Evolutionary conservation across 257 asterid species (phyloP).

Genomic region (Solanum pennellii): DNA sequence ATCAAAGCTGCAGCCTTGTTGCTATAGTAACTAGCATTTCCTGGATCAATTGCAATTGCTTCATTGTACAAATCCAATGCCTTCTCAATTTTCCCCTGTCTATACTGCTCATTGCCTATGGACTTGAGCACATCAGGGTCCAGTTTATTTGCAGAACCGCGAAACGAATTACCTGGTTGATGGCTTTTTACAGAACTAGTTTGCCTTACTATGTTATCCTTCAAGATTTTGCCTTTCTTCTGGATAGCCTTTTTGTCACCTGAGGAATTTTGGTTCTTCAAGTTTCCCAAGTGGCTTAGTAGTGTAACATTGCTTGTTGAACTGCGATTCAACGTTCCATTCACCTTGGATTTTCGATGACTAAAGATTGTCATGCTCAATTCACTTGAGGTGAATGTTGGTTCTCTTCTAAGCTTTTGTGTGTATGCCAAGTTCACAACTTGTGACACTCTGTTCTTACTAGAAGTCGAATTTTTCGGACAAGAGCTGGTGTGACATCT

Average conservation of each 20-base stretch:
- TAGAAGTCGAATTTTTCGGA: not conserved
- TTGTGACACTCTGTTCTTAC: constrained; percentile 11
- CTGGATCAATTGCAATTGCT: constrained; percentile 57
- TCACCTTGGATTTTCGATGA: constrained; percentile 8
- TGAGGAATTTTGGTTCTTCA: constrained; percentile 9
- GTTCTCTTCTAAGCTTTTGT: constrained; percentile 15
- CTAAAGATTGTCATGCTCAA: constrained; percentile 20
- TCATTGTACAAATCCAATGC: constrained; percentile 65
- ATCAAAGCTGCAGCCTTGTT: constrained; percentile 72
- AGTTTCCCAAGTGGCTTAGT: constrained; percentile 27
- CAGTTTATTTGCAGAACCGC: constrained; percentile 25
- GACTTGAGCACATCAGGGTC: constrained; percentile 68
- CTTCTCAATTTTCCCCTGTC: constrained; percentile 54
- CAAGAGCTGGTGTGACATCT: not conserved
- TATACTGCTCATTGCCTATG: constrained; percentile 62
- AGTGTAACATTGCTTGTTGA: constrained; percentile 32
- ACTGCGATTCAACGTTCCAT: not conserved
- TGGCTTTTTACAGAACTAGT: constrained; percentile 5
- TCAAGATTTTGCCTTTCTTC: not conserved
- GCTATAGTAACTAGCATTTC: constrained; percentile 72
- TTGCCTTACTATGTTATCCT: constrained; percentile 31
- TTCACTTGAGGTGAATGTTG: constrained; percentile 26
- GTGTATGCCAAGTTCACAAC: constrained; percentile 21
- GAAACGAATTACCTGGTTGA: constrained; percentile 51
- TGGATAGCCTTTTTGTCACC: constrained; percentile 4